A percentile compares a stretch with the other conserved stretches of the same genome.
Conservation (phyloP, 2,329 filamentous ascomycete species). For the Rhinocladiella mackenziei region DNA sequence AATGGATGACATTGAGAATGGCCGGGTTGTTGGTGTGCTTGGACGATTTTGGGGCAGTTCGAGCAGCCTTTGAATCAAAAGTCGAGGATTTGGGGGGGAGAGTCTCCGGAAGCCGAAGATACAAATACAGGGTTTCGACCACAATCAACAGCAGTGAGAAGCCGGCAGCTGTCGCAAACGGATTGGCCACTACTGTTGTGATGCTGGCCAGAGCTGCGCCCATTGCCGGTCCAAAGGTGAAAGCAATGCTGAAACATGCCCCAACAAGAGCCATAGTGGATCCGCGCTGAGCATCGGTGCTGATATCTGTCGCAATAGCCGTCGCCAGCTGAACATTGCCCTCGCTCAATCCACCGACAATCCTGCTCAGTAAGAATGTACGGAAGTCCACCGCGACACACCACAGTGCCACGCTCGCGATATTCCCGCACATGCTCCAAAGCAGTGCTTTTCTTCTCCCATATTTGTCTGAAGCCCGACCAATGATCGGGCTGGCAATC, state of each 20-base stretch:
- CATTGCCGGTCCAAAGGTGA: conserved; percentile 90
- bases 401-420: conserved; percentile 90
- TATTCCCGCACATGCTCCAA: conserved; percentile 88
- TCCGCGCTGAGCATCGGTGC: conserved; percentile 75
- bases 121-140: conserved; percentile 82
- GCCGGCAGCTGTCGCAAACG: conserved; percentile 86
- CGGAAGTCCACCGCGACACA: conserved; percentile 89
- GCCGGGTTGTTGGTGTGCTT: conserved; percentile 70
- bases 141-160: conserved; percentile 83
- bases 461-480: conserved; percentile 79
- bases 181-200: conserved; percentile 75
- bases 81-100: conserved; percentile 53
- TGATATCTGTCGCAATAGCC: conserved; percentile 94
- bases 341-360: conserved; percentile 91
- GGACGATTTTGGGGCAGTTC: conserved; percentile 25
- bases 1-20: conserved; percentile 78
- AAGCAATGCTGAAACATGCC: conserved; percentile 93
- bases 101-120: conserved; percentile 80
- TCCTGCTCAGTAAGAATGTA: conserved; percentile 86
- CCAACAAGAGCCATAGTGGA: conserved; percentile 95
- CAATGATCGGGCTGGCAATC: conserved; percentile 86
- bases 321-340: conserved; percentile 95
- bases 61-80: conserved; percentile 31
- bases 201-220: conserved; percentile 81
- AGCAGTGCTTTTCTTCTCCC: conserved; percentile 83